Conservation (phyloP, 192 early-diverging fungal genomes). For the Umbelopsis sp. region DNA sequence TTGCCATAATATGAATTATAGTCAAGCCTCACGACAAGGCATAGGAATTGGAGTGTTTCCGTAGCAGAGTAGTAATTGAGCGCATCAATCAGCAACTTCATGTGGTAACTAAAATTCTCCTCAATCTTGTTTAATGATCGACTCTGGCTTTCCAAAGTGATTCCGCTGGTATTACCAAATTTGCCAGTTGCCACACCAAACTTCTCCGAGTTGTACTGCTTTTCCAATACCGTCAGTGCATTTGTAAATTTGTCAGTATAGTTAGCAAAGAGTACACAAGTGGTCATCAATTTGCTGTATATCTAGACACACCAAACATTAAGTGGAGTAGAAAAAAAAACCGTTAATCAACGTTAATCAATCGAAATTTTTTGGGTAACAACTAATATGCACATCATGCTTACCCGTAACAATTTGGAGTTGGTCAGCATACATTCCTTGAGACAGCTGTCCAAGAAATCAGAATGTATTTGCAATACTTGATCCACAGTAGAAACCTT, state of each 20-base stretch:
- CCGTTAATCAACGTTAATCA: neutral
- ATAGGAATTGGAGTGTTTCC: constrained; percentile 62
- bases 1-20: constrained; percentile 77
- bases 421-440: constrained; percentile 91
- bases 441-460: constrained; percentile 85
- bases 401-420: constrained; percentile 79
- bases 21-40: constrained; percentile 69
- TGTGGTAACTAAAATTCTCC: constrained; percentile 61
- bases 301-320: constrained; percentile 44
- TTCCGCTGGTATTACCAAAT: constrained; percentile 23
- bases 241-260: constrained; percentile 60
- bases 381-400: neutral
- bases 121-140: constrained; percentile 57
- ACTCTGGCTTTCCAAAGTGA: constrained; percentile 40
- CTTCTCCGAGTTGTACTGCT: constrained; percentile 23
- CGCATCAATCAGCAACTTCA: constrained; percentile 73
- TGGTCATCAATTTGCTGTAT: constrained; percentile 62
- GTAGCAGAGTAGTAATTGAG: constrained; percentile 79
- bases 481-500: constrained; percentile 85
- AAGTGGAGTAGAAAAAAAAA: too few relatives aligned
- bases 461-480: constrained; percentile 74
- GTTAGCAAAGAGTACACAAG: constrained; percentile 58
- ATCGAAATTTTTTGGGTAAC: neutral
- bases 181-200: constrained; percentile 37
- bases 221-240: constrained; percentile 39